Percentiles rank a stretch among this genome's conserved stretches.
Evolutionary conservation across 2,329 filamentous ascomycete genomes (phyloP).

Genomic region (Gnomoniopsis sp.): DNA sequence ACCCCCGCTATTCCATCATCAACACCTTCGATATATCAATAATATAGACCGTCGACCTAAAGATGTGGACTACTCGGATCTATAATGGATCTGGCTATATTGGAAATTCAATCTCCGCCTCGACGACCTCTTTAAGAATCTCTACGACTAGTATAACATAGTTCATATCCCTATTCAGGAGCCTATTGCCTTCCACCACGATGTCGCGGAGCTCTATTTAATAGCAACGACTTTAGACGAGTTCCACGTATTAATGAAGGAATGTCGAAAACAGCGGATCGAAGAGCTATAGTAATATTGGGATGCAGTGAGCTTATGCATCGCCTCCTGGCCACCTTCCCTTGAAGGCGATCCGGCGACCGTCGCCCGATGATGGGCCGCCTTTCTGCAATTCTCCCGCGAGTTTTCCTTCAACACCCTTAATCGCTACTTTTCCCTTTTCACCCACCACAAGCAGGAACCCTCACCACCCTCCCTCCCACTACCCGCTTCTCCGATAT

Average conservation of each 20-base stretch:
- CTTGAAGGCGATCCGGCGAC: neutral
- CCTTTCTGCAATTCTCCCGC: neutral
- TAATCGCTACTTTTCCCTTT: neutral
- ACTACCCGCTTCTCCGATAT: neutral
- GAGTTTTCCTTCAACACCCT: neutral
- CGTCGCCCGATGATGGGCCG: neutral
- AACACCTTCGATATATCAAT: neutral
- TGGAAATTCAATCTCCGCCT: constrained; percentile 63
- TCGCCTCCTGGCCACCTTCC: neutral
- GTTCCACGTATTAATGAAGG: constrained; percentile 51
- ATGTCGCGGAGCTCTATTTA: constrained; percentile 56
- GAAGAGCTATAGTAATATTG: constrained; percentile 37
- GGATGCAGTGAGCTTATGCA: neutral
- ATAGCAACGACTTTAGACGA: constrained; percentile 47
- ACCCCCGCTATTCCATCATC: too few relatives aligned
- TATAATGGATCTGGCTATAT: constrained; percentile 43
- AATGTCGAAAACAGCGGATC: constrained; percentile 51
- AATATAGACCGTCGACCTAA: neutral
- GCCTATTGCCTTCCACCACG: constrained; percentile 58
- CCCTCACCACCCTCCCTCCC: neutral
- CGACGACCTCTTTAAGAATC: constrained; percentile 53
- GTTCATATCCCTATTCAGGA: constrained; percentile 54
- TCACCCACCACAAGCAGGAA: neutral
- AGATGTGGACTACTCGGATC: neutral
- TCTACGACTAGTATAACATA: constrained; percentile 60